These are phyloP conservation scores for Paratinospora sagittata DNA, from an alignment of 164 flowering plant species.

Conservation along the genomic window DNA sequence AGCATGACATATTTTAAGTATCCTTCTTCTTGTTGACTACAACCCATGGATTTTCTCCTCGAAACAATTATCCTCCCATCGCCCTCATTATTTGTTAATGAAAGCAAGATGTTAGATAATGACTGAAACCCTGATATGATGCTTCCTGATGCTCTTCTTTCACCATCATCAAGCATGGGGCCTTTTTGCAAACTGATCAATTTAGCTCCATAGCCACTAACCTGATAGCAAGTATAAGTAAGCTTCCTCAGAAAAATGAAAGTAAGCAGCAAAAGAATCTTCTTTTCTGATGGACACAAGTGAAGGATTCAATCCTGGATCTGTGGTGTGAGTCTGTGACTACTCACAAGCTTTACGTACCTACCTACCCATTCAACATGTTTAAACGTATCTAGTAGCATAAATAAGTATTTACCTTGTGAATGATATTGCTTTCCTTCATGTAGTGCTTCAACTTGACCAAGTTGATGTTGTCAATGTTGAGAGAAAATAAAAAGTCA, in stretches of 20 bases:
- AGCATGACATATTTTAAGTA: slow-evolving; percentile 91
- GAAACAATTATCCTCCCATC: slow-evolving; percentile 91
- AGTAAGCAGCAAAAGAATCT: background rate
- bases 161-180: slow-evolving; percentile 20
- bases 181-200: slow-evolving; percentile 25
- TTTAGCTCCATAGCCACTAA: slow-evolving; percentile 79
- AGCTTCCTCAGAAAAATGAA: background rate
- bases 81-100: slow-evolving; percentile 70
- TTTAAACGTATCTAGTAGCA: background rate
- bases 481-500: slow-evolving; percentile 76
- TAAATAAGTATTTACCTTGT: slow-evolving; percentile 55
- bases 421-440: slow-evolving; percentile 80
- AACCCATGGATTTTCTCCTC: slow-evolving; percentile 24
- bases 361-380: background rate
- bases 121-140: slow-evolving; percentile 66
- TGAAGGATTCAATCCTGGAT: background rate
- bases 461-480: slow-evolving; percentile 92
- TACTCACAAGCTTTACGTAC: background rate
- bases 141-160: slow-evolving; percentile 39
- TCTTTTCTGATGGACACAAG: background rate
- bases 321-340: background rate
- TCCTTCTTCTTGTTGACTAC: slow-evolving; percentile 43
- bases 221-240: slow-evolving; percentile 31
- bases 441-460: slow-evolving; percentile 63
- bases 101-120: slow-evolving; percentile 48